These are phyloP conservation scores for Pinus albicaulis DNA, from an alignment of 75 land plant genomes.

Conservation along the genomic window DNA sequence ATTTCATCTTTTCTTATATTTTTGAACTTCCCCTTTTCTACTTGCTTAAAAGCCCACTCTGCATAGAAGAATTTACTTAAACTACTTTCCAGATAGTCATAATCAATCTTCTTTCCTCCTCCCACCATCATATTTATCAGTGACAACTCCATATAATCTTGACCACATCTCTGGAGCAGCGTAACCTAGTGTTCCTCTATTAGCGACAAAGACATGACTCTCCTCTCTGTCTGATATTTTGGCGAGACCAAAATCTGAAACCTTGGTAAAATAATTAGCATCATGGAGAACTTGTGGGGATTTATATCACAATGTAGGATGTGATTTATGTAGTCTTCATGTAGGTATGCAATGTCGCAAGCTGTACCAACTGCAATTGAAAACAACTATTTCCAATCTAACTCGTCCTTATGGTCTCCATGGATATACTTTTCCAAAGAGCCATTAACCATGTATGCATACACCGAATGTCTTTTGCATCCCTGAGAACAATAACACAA, in stretches of 20 bases:
- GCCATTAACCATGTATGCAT: conserved; percentile 25
- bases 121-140: conserved; percentile 25
- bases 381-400: neutral
- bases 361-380: conserved; percentile 5
- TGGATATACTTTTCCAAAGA: neutral
- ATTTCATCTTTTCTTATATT: no score
- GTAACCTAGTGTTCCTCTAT: conserved; percentile 23
- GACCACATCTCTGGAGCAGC: conserved; percentile 18
- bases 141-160: conserved; percentile 16
- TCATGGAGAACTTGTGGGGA: conserved; percentile 27
- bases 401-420: neutral
- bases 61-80: no score
- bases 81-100: no score
- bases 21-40: no score
- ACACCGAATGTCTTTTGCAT: conserved; percentile 6
- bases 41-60: no score
- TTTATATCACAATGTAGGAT: conserved; percentile 11
- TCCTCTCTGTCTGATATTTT: conserved; percentile 6
- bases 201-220: neutral
- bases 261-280: conserved; percentile 28
- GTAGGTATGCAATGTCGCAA: neutral
- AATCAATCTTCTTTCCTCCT: conserved; percentile 14
- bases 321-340: neutral
- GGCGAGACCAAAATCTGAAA: conserved; percentile 29
- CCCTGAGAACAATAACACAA: conserved; percentile 31